A percentile compares a stretch with the other conserved stretches of the same genome.
Conservation (phyloP, 495 filamentous ascomycete species). For the Neurospora sp. region DNA sequence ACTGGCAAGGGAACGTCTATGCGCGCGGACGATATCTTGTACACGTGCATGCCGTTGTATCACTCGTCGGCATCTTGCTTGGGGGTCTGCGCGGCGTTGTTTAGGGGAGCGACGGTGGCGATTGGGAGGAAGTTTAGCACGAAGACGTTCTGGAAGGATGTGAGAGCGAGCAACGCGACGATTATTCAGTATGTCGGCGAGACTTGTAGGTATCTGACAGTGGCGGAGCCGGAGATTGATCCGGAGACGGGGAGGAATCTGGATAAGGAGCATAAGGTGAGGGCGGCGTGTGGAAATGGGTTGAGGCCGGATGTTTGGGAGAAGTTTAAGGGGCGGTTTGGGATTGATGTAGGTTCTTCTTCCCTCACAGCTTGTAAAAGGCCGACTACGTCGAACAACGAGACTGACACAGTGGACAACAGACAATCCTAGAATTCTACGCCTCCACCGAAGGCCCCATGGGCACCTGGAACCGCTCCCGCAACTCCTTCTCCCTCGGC, state of each 20-base stretch:
- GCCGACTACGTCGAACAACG: no score
- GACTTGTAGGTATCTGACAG: slow-evolving; percentile 80
- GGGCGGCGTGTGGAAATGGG: slow-evolving; percentile 79
- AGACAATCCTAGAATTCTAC: slow-evolving; percentile 77
- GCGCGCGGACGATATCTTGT: slow-evolving; percentile 54
- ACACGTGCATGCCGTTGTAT: slow-evolving; percentile 93
- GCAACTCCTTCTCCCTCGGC: slow-evolving; percentile 63
- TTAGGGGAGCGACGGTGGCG: slow-evolving; percentile 50
- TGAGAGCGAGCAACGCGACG: slow-evolving; percentile 59
- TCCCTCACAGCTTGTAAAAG: no score
- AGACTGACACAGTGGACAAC: no score
- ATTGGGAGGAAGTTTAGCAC: slow-evolving; percentile 75
- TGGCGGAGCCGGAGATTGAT: slow-evolving; percentile 56
- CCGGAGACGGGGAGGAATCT: slow-evolving; percentile 56
- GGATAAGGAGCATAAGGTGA: slow-evolving; percentile 67
- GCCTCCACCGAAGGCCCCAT: slow-evolving; percentile 70
- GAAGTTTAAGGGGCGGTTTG: slow-evolving; percentile 76
- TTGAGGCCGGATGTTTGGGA: slow-evolving; percentile 89
- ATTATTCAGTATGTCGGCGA: slow-evolving; percentile 93
- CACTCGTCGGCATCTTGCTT: slow-evolving; percentile 72
- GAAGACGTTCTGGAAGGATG: slow-evolving; percentile 72
- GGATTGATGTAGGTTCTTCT: slow-evolving; percentile 31
- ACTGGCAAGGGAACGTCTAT: slow-evolving; percentile 44
- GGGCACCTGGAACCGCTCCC: slow-evolving; percentile 62
- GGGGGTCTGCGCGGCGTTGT: slow-evolving; percentile 49